Conservation (phyloP, 192 early-diverging fungal species). For the Umbelopsis isabellina region DNA sequence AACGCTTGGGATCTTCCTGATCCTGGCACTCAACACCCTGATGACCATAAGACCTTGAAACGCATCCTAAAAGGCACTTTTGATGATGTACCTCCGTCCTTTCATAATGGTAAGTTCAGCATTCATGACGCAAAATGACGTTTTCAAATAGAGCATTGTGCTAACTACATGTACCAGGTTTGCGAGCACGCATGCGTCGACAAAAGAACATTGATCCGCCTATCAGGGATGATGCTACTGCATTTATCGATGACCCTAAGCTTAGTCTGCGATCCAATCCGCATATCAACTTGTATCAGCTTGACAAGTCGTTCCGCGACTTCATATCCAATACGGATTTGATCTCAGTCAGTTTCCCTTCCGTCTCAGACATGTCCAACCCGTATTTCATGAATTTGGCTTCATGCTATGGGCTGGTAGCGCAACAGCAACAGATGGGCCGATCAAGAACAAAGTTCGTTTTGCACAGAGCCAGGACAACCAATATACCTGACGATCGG, state of each 20-base stretch:
- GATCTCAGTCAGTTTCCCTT: background rate
- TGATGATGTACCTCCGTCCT: background rate
- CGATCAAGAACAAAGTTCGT: background rate
- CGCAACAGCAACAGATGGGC: background rate
- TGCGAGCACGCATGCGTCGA: slow-evolving; percentile 14
- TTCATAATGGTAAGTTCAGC: slow-evolving; percentile 9
- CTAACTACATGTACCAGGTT: background rate
- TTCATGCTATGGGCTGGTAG: background rate
- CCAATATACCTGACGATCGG: background rate
- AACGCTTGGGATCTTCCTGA: slow-evolving; percentile 17
- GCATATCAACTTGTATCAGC: slow-evolving; percentile 7
- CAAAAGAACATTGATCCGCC: background rate
- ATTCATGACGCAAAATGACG: background rate
- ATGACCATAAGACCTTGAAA: background rate
- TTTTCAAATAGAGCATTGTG: background rate
- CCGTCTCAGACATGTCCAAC: background rate
- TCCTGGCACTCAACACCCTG: background rate
- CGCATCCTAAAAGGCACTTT: background rate
- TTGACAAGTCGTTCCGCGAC: background rate
- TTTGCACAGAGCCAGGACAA: background rate
- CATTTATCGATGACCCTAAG: background rate
- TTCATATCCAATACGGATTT: background rate
- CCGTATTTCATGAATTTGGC: background rate
- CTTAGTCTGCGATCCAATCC: background rate
- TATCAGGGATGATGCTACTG: background rate